A percentile compares a stretch with the other conserved stretches of the same genome.
Evolutionary conservation across 345 rosid genomes (phyloP).

Genomic region (Viola odorata): DNA sequence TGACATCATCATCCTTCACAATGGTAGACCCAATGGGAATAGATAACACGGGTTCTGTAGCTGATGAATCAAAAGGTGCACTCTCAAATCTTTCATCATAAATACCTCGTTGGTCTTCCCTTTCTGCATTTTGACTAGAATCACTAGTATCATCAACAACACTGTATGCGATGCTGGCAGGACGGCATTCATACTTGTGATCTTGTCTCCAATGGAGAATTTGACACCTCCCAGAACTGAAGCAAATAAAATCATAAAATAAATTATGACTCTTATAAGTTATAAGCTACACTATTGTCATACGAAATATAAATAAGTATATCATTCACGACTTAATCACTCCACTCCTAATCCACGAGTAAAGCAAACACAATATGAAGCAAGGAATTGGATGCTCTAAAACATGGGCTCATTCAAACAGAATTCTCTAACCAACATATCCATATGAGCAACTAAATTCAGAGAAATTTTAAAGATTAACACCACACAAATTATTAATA

Average conservation of each 20-base stretch:
- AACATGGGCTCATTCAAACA: too few species aligned
- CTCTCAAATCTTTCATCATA: slow-evolving; percentile 19
- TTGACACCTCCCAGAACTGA: slow-evolving; percentile 88
- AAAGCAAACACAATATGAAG: too few species aligned
- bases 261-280: too few species aligned
- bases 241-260: slow-evolving; percentile 15
- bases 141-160: slow-evolving; percentile 34
- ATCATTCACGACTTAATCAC: not conserved
- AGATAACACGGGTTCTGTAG: slow-evolving; percentile 25
- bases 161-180: slow-evolving; percentile 28
- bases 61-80: slow-evolving; percentile 30
- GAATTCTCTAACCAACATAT: too few species aligned
- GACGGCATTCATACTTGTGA: slow-evolving; percentile 79
- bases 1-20: slow-evolving; percentile 29
- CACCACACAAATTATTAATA: too few species aligned
- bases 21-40: slow-evolving; percentile 24
- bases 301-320: not conserved
- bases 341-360: too few species aligned
- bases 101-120: slow-evolving; percentile 20
- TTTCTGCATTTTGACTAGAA: slow-evolving; percentile 26
- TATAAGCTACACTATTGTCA: not conserved
- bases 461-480: too few species aligned
- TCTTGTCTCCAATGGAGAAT: slow-evolving; percentile 95
- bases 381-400: too few species aligned
- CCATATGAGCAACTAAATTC: too few species aligned